These are phyloP conservation scores for Plasmopara viticola DNA, from an alignment of 352 stramenopile species.

Conservation along the genomic window DNA sequence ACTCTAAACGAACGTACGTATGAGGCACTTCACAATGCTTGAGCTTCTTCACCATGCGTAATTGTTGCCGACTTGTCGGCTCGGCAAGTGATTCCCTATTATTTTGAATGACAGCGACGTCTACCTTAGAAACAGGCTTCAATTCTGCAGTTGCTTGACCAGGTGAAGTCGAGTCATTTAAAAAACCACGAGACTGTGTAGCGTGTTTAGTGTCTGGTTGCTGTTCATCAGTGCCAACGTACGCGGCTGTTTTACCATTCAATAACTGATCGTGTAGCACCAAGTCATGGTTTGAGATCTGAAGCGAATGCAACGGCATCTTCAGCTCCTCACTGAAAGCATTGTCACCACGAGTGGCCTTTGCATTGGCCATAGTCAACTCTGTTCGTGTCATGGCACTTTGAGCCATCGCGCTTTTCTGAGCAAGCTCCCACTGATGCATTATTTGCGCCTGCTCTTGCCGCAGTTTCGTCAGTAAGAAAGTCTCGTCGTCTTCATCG, in stretches of 20 bases:
- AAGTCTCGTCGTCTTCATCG: slow-evolving; percentile 55
- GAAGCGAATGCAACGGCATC: slow-evolving; percentile 39
- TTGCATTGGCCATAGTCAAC: slow-evolving; percentile 16
- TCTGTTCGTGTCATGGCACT: slow-evolving; percentile 31
- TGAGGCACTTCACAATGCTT: slow-evolving; percentile 41
- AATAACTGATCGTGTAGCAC: slow-evolving; percentile 63
- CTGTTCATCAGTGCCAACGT: slow-evolving; percentile 37
- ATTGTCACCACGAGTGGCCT: slow-evolving; percentile 10
- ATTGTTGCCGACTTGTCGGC: slow-evolving; percentile 5
- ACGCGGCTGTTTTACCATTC: slow-evolving; percentile 50
- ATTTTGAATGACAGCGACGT: slow-evolving; percentile 1
- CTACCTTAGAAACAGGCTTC: background rate
- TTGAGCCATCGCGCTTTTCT: slow-evolving; percentile 34
- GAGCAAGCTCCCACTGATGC: slow-evolving; percentile 34
- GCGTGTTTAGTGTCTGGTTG: slow-evolving; percentile 1
- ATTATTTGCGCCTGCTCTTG: slow-evolving; percentile 43
- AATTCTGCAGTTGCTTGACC: slow-evolving; percentile 19
- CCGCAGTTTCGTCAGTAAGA: slow-evolving; percentile 54
- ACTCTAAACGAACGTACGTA: slow-evolving; percentile 69
- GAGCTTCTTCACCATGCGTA: slow-evolving; percentile 7
- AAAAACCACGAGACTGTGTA: background rate
- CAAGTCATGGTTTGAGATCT: slow-evolving; percentile 73
- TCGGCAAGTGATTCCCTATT: background rate
- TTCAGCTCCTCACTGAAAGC: slow-evolving; percentile 32
- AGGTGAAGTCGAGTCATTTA: background rate